Evolutionary conservation across 179 eudicot genomes (phyloP).

Genomic region (Dionaea muscipula): DNA sequence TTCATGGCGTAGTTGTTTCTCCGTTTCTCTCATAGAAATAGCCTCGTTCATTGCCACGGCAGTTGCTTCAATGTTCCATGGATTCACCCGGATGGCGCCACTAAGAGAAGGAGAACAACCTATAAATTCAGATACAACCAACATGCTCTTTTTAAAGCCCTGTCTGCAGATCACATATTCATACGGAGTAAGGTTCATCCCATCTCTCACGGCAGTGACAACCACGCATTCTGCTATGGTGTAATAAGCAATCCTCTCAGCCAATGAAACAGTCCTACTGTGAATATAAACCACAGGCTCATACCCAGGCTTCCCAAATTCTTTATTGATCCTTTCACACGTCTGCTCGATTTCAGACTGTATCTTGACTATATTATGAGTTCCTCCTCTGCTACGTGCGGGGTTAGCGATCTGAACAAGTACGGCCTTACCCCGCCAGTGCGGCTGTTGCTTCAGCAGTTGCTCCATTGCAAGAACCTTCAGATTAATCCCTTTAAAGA

Average conservation of each 20-base stretch:
- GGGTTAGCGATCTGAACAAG: slow-evolving; percentile 70
- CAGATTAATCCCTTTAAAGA: slow-evolving; percentile 78
- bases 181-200: slow-evolving; percentile 90
- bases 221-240: slow-evolving; percentile 72
- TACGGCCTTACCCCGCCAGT: slow-evolving; percentile 45
- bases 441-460: slow-evolving; percentile 38
- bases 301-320: slow-evolving; percentile 45
- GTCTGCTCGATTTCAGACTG: slow-evolving; percentile 35
- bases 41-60: slow-evolving; percentile 79
- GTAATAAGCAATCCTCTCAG: slow-evolving; percentile 54
- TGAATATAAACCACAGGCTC: slow-evolving; percentile 58
- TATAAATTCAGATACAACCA: slow-evolving; percentile 81
- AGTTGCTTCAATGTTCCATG: slow-evolving; percentile 80
- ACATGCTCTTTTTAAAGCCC: slow-evolving; percentile 85
- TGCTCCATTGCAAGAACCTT: slow-evolving; percentile 63
- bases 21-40: slow-evolving; percentile 39
- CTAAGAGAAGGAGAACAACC: slow-evolving; percentile 96
- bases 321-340: slow-evolving; percentile 35
- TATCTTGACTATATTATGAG: slow-evolving; percentile 57
- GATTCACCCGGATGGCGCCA: slow-evolving; percentile 84
- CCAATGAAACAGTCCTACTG: slow-evolving; percentile 41
- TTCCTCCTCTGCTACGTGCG: slow-evolving; percentile 57
- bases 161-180: slow-evolving; percentile 74
- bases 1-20: slow-evolving; percentile 81
- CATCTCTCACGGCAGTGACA: slow-evolving; percentile 89